Conservation (phyloP, 345 rosid species). For the Arabidopsis thaliana region TAIR10.1 NC_003070.9:12360501-12361000, state of each 20-base stretch:
- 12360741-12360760: conserved; percentile 86
- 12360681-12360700: conserved; percentile 85
- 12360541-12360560: conserved; percentile 50
- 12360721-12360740: conserved; percentile 78
- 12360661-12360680: conserved; percentile 84
- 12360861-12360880: conserved; percentile 45
- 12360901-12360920: conserved; percentile 33
- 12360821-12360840: conserved; percentile 98
- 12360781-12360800: conserved; percentile 97
- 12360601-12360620: conserved; percentile 88
- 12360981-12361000: background rate
- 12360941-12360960: no score
- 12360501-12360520: conserved; percentile 80
- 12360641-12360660: conserved; percentile 71
- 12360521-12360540: conserved; percentile 51
- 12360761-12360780: conserved; percentile 90
- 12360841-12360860: conserved; percentile 77
- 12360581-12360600: conserved; percentile 57
- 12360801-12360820: conserved; percentile 99
- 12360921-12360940: conserved; percentile 22
- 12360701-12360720: conserved; percentile 92
- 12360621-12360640: conserved; percentile 81
- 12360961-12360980: no score
- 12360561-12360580: conserved; percentile 42
- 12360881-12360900: conserved; percentile 39